Evolutionary conservation across 2,329 filamentous ascomycete species (phyloP), one percentile per base, ranked within the genome.

Genomic region (Mariannaea sp.): DNA sequence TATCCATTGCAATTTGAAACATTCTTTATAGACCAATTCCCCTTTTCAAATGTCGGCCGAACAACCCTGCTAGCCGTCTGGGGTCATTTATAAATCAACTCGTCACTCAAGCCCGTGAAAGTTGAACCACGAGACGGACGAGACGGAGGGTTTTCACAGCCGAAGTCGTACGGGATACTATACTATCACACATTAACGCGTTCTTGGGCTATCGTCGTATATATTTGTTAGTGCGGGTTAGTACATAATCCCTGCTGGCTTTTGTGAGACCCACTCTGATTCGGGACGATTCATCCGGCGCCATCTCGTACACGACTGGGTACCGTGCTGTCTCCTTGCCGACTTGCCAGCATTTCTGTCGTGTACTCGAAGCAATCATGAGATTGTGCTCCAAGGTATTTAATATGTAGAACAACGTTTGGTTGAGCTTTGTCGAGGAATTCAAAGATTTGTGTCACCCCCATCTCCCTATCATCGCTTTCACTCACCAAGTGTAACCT

Each of bases 221-320:
- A n/a, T 8, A 2, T 0, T 0, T 6, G 57, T 56, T 65, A 65
- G 58, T 12, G 1, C 56, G 58, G 58, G 58, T 55, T 65, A 60
- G 29, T 4, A 0, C 0, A 1, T 0, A 6, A 65, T 53, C 61
- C 60, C 62, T 36, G 40, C 3, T n/a, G 4, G 9, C 13, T n/a
- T 8, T 32, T n/a, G 1, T 1, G n/a, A 0, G 1, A 1, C 5
- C 7, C 6, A 22, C n/a, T 9, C 3, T 14, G 1, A 20, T 27
- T 10, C 53, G 55, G 56, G 7, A 10, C 32, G 43, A 50, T 56
- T 49, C 44, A 19, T 20, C 55, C 44, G 43, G 22, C 19, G 14
- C 39, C 33, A 1, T 33, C 26, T 33, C 24, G 32, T 26, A 30
- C 16, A 19, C 13, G 13, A 4, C 30, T 32, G n/a, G 30, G 5